Evolutionary conservation across 192 early-diverging fungal species (phyloP).

Genomic region (Lobosporangium transversale): DNA sequence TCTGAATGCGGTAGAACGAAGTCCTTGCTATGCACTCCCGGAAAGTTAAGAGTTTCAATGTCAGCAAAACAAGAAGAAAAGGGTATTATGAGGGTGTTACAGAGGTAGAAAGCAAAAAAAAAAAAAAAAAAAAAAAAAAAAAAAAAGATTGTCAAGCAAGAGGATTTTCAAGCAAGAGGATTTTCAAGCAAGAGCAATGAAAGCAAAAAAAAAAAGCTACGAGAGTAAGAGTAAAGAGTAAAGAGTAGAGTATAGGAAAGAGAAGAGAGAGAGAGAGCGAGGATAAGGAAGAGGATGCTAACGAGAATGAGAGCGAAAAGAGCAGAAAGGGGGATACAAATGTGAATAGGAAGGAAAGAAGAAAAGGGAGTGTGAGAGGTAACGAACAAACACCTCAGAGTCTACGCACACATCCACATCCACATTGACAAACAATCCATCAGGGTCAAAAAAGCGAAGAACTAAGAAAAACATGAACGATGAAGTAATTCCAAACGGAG

Average conservation of each 20-base stretch:
- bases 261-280: neutral
- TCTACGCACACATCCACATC: no score
- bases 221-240: neutral
- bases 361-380: conserved; percentile 5
- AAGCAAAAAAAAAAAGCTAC: neutral
- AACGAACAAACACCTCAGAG: no score
- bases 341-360: neutral
- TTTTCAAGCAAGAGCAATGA: neutral
- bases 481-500: no score
- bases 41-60: no score
- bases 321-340: neutral
- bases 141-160: neutral
- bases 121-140: neutral
- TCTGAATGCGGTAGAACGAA: no score
- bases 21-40: neutral
- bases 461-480: no score
- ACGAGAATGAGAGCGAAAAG: neutral
- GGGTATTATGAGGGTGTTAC: neutral
- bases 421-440: no score
- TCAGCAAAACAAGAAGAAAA: no score
- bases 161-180: neutral
- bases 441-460: no score
- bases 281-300: neutral
- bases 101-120: neutral
- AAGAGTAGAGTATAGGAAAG: neutral